A percentile compares a stretch with the other conserved stretches of the same genome.
Evolutionary conservation across 2,329 filamentous ascomycete genomes (phyloP).

Genomic region (Botrytis fragariae): DNA sequence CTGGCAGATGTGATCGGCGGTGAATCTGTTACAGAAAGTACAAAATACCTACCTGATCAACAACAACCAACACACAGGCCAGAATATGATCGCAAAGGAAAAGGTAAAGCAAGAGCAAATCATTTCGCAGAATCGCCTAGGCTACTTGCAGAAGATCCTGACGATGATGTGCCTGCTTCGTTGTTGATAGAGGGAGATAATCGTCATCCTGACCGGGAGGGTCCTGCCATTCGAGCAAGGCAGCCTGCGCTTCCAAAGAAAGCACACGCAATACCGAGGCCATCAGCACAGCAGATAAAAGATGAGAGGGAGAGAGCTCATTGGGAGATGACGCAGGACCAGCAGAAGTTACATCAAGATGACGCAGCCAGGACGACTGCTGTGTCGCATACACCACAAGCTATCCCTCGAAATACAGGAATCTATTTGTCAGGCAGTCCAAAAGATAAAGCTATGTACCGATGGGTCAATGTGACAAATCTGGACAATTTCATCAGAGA

Average conservation of each 20-base stretch:
- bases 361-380: slow-evolving; percentile 30
- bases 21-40: slow-evolving; percentile 38
- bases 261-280: slow-evolving; percentile 41
- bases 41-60: slow-evolving; percentile 33
- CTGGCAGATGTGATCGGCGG: slow-evolving; percentile 35
- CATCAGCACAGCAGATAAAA: slow-evolving; percentile 46
- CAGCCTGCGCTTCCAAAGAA: slow-evolving; percentile 25
- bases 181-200: slow-evolving; percentile 57
- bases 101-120: slow-evolving; percentile 23
- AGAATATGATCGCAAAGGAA: slow-evolving; percentile 6
- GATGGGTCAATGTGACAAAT: slow-evolving; percentile 70
- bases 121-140: slow-evolving; percentile 38
- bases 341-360: slow-evolving; percentile 48
- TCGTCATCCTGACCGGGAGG: slow-evolving; percentile 28
- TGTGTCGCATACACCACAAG: slow-evolving; percentile 27
- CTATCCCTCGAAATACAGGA: slow-evolving; percentile 50
- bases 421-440: slow-evolving; percentile 50
- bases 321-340: slow-evolving; percentile 54
- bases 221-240: slow-evolving; percentile 29
- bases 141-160: slow-evolving; percentile 37
- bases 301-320: slow-evolving; percentile 40
- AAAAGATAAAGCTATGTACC: slow-evolving; percentile 67
- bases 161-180: slow-evolving; percentile 61
- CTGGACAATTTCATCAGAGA: slow-evolving; percentile 67
- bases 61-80: slow-evolving; percentile 17